phyloP scores from a whole-genome alignment of 306 rosid genomes.

The Cicer bijugum region DNA sequence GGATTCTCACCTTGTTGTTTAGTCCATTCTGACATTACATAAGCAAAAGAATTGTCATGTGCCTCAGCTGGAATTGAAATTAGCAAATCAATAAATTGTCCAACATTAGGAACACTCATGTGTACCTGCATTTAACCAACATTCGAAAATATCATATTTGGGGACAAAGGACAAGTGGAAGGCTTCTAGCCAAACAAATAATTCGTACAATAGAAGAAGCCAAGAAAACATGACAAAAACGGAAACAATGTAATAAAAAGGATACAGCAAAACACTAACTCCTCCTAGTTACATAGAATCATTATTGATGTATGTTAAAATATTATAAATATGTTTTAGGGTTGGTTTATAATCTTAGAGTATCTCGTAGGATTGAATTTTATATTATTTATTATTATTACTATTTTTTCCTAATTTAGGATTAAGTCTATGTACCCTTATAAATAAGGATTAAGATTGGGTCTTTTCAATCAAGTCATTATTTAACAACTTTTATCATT shows the following conservation, averaged over 20 bases:
- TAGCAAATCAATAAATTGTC: constrained; percentile 82
- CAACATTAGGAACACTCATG: constrained; percentile 87
- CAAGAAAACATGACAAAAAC: constrained; percentile 4
- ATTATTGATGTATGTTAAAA: background rate
- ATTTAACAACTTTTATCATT: too few species aligned
- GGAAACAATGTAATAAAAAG: background rate
- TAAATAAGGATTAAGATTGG: too few species aligned
- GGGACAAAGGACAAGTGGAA: background rate
- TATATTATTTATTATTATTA: too few species aligned
- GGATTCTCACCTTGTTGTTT: constrained; percentile 78
- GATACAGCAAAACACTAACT: constrained; percentile 9
- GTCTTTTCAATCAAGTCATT: too few species aligned
- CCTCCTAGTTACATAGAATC: background rate
- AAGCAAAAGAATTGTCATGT: constrained; percentile 71
- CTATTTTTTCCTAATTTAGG: too few species aligned
- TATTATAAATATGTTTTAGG: too few species aligned
- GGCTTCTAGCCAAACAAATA: constrained; percentile 35
- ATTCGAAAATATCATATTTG: constrained; percentile 9
- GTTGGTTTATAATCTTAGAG: too few species aligned
- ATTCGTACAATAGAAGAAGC: constrained; percentile 4
- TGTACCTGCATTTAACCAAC: constrained; percentile 68
- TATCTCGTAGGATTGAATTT: too few species aligned
- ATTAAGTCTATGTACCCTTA: too few species aligned
- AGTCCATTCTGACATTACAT: constrained; percentile 92
- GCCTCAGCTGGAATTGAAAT: constrained; percentile 76